phyloP scores from a whole-genome alignment of 176 grass and related monocot genomes.

The Carex cristatella region DNA sequence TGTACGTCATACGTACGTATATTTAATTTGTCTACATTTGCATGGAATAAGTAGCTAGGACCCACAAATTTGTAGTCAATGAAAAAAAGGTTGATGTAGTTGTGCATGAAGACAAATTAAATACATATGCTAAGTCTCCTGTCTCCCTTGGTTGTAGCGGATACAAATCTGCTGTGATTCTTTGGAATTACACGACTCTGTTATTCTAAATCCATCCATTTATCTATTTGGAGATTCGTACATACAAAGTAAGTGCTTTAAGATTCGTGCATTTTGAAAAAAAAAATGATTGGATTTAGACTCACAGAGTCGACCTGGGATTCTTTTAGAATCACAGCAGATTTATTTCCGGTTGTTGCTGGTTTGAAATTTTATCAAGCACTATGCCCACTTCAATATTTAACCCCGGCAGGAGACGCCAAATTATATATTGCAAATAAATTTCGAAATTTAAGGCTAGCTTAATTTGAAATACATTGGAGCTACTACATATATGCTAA shows the following conservation, averaged over 20 bases:
- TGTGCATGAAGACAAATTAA: background rate
- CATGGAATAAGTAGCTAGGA: constrained; percentile 1
- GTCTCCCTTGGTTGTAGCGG: background rate
- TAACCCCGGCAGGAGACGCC: background rate
- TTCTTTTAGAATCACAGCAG: no score
- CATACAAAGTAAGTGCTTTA: no score
- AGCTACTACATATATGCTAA: no score
- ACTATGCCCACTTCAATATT: background rate
- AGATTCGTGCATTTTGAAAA: no score
- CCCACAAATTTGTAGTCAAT: background rate
- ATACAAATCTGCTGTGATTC: no score
- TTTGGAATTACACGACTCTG: no score
- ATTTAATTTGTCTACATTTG: constrained; percentile 11
- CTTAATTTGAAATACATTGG: background rate
- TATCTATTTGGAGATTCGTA: no score
- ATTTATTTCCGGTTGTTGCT: background rate
- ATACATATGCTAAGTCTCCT: background rate
- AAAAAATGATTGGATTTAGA: no score
- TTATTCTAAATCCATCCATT: no score
- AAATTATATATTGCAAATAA: background rate
- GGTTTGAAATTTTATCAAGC: background rate
- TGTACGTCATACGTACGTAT: background rate
- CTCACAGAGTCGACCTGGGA: no score
- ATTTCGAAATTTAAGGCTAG: background rate
- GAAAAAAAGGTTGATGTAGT: background rate